Conservation (phyloP, 106 monocot genomes). For the Iris macrosiphon region DNA sequence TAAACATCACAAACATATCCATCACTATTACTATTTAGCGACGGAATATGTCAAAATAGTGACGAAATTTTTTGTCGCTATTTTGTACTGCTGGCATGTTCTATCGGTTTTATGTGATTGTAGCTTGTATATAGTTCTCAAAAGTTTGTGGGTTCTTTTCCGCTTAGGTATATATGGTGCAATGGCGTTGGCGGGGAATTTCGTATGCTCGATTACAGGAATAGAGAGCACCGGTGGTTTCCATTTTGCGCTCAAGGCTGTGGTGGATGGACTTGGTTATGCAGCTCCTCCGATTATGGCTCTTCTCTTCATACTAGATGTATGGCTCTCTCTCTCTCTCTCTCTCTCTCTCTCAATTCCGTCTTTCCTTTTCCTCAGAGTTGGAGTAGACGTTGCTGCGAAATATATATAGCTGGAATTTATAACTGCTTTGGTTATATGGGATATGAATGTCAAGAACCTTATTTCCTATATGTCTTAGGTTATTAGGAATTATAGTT, state of each 20-base stretch:
- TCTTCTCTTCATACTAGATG: conserved; percentile 89
- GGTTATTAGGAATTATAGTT: too few species aligned
- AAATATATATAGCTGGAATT: too few species aligned
- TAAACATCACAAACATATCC: too few species aligned
- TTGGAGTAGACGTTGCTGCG: too few species aligned
- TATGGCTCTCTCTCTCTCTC: conserved; percentile 17
- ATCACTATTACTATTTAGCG: too few species aligned
- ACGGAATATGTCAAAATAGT: too few species aligned
- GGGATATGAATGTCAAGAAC: too few species aligned
- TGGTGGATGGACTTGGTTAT: conserved; percentile 85
- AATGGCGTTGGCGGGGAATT: conserved; percentile 82
- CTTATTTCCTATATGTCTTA: too few species aligned
- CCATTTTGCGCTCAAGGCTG: conserved; percentile 62
- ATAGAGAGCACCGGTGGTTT: conserved; percentile 72
- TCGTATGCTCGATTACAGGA: conserved; percentile 79
- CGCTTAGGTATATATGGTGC: conserved; percentile 74
- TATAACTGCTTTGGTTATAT: too few species aligned
- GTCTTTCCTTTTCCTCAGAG: background rate
- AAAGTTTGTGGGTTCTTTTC: background rate
- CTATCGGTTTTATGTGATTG: too few species aligned
- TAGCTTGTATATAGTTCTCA: background rate
- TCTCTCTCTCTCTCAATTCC: background rate
- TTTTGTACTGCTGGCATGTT: too few species aligned
- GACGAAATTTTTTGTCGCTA: too few species aligned
- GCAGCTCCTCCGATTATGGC: conserved; percentile 97